phyloP scores from a whole-genome alignment of 2,329 filamentous ascomycete species.

The Reticulascus tulasneorum region DNA sequence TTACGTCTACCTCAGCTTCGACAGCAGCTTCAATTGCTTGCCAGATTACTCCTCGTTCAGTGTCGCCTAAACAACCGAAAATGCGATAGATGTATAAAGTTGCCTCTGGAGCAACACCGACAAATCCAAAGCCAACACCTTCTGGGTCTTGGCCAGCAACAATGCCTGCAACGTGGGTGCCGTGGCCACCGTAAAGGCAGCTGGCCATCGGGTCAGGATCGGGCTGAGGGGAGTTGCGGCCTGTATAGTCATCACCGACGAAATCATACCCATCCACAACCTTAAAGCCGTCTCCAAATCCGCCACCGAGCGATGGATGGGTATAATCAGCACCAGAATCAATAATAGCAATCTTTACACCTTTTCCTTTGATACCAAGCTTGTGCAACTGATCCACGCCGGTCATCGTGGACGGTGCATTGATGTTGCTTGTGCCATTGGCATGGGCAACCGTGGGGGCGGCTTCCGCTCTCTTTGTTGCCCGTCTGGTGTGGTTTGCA shows the following conservation, averaged over 20 bases:
- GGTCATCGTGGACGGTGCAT: slow-evolving; percentile 18
- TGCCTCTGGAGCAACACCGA: slow-evolving; percentile 24
- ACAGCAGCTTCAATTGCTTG: slow-evolving; percentile 7
- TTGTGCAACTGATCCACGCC: slow-evolving; percentile 34
- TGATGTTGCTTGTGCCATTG: slow-evolving; percentile 7
- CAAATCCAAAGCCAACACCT: slow-evolving; percentile 7
- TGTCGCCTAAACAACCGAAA: slow-evolving; percentile 1
- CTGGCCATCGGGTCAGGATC: slow-evolving; percentile 16
- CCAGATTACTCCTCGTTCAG: slow-evolving; percentile 6
- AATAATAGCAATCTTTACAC: slow-evolving; percentile 33
- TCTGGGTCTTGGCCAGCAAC: slow-evolving; percentile 5
- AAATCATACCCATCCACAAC: slow-evolving; percentile 19
- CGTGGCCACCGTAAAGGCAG: slow-evolving; percentile 22
- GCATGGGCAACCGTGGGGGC: slow-evolving; percentile 3
- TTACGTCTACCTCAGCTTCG: slow-evolving; percentile 5
- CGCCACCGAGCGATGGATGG: slow-evolving; percentile 19
- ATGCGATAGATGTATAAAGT: slow-evolving; percentile 20
- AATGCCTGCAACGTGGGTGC: slow-evolving; percentile 18
- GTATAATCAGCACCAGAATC: slow-evolving; percentile 37
- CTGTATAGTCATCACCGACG: slow-evolving; percentile 15
- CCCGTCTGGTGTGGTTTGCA: too few species aligned
- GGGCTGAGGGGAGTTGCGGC: slow-evolving; percentile 6
- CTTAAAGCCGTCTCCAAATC: slow-evolving; percentile 13
- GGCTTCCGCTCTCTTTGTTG: too few species aligned
- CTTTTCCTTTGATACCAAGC: slow-evolving; percentile 31